Percentiles rank a stretch among this genome's conserved stretches.
Conservation (phyloP, 2,329 filamentous ascomycete genomes). For the Thielaviopsis musarum region DNA sequence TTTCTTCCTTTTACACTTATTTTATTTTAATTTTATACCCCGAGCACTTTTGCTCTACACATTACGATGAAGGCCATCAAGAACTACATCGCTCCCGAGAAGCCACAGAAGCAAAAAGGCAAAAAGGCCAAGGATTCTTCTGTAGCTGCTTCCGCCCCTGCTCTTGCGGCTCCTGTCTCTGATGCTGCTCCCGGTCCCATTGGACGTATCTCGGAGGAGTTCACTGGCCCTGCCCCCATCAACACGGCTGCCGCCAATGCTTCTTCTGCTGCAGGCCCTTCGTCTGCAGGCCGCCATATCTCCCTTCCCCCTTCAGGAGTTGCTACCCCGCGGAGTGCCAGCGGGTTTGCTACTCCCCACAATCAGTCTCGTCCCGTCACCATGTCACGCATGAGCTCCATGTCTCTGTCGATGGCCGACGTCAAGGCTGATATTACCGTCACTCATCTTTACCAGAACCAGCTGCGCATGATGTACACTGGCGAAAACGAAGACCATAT, state of each 20-base stretch:
- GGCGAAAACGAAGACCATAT: constrained; percentile 5
- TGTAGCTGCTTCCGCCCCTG: background rate
- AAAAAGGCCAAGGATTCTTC: background rate
- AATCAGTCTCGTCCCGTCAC: background rate
- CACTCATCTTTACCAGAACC: constrained; percentile 13
- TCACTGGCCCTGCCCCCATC: background rate
- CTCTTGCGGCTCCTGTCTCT: background rate
- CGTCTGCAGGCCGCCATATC: background rate
- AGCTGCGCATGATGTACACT: constrained; percentile 11
- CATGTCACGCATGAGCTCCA: constrained; percentile 7
- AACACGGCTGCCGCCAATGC: background rate
- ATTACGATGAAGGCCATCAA: constrained; percentile 6
- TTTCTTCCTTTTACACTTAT: background rate
- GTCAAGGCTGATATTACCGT: constrained; percentile 13
- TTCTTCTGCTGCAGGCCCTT: background rate
- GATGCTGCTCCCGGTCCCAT: background rate
- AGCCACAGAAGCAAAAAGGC: constrained; percentile 3
- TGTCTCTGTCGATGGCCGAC: constrained; percentile 9
- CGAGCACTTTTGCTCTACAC: background rate
- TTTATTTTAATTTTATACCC: background rate
- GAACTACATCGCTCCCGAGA: constrained; percentile 7
- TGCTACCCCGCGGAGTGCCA: background rate
- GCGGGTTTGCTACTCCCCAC: constrained; percentile 3
- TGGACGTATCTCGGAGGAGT: background rate
- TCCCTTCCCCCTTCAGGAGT: background rate